Evolutionary conservation across 2,329 filamentous ascomycete genomes (phyloP), one percentile per base, ranked within the genome.

Genomic region (Fusarium redolens): DNA sequence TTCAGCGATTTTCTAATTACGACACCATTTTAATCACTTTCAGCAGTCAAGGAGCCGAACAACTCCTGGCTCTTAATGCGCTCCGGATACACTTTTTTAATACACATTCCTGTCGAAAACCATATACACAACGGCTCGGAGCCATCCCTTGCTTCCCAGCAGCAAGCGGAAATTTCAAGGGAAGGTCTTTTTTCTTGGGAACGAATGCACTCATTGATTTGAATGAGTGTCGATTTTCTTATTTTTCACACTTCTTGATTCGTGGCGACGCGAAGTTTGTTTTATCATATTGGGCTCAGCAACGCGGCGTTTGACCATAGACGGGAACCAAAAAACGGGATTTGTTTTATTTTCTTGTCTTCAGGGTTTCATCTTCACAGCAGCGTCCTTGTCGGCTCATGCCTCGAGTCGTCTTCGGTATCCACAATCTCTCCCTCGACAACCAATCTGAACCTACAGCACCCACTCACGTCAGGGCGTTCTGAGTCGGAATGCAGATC

Each of bases 61-160:
- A 52, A 54, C 73, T 72, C 69, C 61, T 40, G 74, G 67, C 75
- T 74, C 20, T 59, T 80, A 76, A 78, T 79, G 76, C 67, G 69
- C 76, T 78, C 73, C 72, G 73, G 57, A 78, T 79, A 81, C 70
- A 73, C 69, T 71, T 79, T 28, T 78, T 81, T 82, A 79, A 81
- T 81, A 75, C 75, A 73, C 75, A 72, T 81, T 80, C 78, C 74
- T 78, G 73, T 77, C 77, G 68, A 78, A 77, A 76, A 77, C 63
- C 72, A 80, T 80, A 81, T 75, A 82, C 76, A 78, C 72, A 73
- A 71, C 75, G 81, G 80, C 81, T 80, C 81, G 65, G 72, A 78
- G 81, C 81, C 80, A 82, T 71, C 68, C 74, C 76, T 82, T 80
- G 81, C 80, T 81, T 81, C 78, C 78, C 80, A 82, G 81, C 78